Evolutionary conservation across 2,329 filamentous ascomycete species (phyloP), one percentile per base, ranked within the genome.

Genomic region (Scorias spongiosa): DNA sequence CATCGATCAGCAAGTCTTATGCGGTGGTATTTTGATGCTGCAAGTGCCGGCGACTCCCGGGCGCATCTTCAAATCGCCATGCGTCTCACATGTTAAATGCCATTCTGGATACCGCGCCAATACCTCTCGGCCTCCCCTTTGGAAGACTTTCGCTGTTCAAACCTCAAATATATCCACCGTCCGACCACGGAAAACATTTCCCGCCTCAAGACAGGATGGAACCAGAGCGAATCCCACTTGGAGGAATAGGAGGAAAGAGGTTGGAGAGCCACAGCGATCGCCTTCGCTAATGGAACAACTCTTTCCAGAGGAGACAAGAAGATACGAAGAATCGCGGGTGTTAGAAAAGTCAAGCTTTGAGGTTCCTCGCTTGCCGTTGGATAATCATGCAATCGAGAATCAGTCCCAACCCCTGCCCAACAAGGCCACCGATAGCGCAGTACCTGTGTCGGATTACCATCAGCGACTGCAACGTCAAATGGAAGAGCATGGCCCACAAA

Each of bases 271-370:
- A 7, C 20, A 26, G 20, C 20, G 20, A 26, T 26, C 20, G 42
- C 59, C 57, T 28, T 64, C 66, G 4, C 57, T 70, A 41, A 55
- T 68, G 5, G 64, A 67, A 42, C 67, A 74, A 50, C 66, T 78
- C 1, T 78, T 78, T 50, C 74, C 75, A 5, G 70, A 74, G 50
- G 67, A 71, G 44, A 59, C 58, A 14, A 61, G 58, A 49, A 51
- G 49, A 32, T 45, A 56, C 44, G 49, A 47, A 36, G 44, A 51
- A 39, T 46, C 44, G 4, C 44, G 46, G 18, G 43, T 52, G 39
- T 42, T 43, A 17, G 15, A 50, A 20, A 57, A 57, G 30, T 36
- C 15, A 15, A 15, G 15, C 11, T 36, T 12, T 9, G 52, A 63
- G n/a, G 48, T 64, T 14, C 61, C 62, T 37, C 57, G 55, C 14